Conservation (phyloP, 1,284 basidiomycete genomes). For the Leccinum insigne region DNA sequence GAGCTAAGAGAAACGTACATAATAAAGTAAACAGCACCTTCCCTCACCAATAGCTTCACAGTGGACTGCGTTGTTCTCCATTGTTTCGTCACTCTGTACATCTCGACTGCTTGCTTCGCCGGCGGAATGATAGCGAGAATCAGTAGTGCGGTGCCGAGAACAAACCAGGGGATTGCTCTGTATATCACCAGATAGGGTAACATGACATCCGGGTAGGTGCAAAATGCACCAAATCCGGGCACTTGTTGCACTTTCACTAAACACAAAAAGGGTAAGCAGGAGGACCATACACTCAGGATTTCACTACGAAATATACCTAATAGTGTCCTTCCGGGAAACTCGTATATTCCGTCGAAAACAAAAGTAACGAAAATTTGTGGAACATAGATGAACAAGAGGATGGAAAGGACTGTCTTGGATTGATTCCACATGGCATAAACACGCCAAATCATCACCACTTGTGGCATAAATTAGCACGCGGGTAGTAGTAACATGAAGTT, state of each 20-base stretch:
- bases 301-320: conserved; percentile 4
- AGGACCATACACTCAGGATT: background rate
- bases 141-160: conserved; percentile 7
- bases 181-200: background rate
- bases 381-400: conserved; percentile 10
- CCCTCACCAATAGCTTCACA: conserved; percentile 10
- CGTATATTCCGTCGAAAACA: conserved; percentile 11
- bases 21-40: conserved; percentile 19
- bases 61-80: conserved; percentile 14
- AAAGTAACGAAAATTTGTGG: background rate
- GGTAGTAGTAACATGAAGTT: background rate
- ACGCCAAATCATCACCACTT: conserved; percentile 19
- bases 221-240: conserved; percentile 2
- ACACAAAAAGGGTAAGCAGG: background rate
- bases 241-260: conserved; percentile 4
- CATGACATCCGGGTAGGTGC: background rate
- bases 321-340: background rate
- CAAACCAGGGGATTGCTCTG: conserved; percentile 14
- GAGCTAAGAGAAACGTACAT: conserved; percentile 12
- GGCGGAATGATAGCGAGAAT: conserved; percentile 9
- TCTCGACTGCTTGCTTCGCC: conserved; percentile 7
- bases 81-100: conserved; percentile 11
- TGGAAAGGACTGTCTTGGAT: conserved; percentile 6
- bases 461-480: background rate
- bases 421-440: conserved; percentile 16